Percentiles rank a stretch among this genome's conserved stretches.
Conservation (phyloP, 2,329 filamentous ascomycete species). For the Thelonectria discophora region DNA sequence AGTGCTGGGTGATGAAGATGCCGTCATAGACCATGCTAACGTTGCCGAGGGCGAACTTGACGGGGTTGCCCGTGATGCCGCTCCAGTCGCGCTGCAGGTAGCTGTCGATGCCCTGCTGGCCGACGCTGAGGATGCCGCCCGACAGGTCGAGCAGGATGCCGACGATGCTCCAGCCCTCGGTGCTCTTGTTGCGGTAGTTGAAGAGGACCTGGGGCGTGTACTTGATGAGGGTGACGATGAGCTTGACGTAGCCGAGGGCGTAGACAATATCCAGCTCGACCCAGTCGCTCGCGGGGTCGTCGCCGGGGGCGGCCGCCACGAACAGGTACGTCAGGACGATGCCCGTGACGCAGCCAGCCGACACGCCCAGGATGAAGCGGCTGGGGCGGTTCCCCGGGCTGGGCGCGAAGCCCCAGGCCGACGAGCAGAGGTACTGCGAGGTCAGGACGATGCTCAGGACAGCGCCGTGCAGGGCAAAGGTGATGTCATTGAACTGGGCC, state of each 20-base stretch:
- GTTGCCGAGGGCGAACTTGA: slow-evolving; percentile 88
- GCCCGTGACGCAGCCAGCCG: slow-evolving; percentile 72
- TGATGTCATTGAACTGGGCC: slow-evolving; percentile 88
- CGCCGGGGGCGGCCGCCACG: slow-evolving; percentile 51
- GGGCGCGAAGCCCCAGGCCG: slow-evolving; percentile 78
- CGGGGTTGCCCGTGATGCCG: slow-evolving; percentile 88
- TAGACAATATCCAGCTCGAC: slow-evolving; percentile 71
- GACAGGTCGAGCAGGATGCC: slow-evolving; percentile 85
- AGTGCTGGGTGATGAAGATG: slow-evolving; percentile 90
- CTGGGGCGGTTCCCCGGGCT: slow-evolving; percentile 64
- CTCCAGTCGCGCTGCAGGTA: slow-evolving; percentile 87
- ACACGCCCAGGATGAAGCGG: slow-evolving; percentile 72
- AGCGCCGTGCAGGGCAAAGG: slow-evolving; percentile 84
- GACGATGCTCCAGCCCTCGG: slow-evolving; percentile 85
- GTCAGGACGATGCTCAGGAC: slow-evolving; percentile 76
- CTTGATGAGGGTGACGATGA: slow-evolving; percentile 88
- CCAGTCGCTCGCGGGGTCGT: slow-evolving; percentile 59
- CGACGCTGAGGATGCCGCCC: slow-evolving; percentile 82
- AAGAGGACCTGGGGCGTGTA: slow-evolving; percentile 87
- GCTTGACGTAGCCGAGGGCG: slow-evolving; percentile 85
- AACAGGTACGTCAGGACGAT: slow-evolving; percentile 61
- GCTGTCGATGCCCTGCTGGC: slow-evolving; percentile 86
- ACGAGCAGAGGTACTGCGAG: slow-evolving; percentile 77
- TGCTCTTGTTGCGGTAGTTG: slow-evolving; percentile 87
- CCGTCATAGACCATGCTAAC: slow-evolving; percentile 87